phyloP scores from a whole-genome alignment of 2,329 filamentous ascomycete genomes.

The Neofusicoccum kwambonambiense region DNA sequence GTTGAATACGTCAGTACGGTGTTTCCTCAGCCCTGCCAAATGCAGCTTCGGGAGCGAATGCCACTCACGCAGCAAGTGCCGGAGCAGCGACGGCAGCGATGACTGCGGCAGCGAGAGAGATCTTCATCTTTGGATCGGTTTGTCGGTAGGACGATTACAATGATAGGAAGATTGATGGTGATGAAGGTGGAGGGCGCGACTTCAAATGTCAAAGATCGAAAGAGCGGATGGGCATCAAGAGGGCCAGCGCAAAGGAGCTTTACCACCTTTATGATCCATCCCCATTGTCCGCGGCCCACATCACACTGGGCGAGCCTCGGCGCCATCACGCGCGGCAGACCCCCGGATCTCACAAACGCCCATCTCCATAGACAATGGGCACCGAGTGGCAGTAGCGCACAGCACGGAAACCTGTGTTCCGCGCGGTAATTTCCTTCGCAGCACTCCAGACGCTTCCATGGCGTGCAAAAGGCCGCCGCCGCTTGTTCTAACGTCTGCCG shows the following conservation, averaged over 20 bases:
- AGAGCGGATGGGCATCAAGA: neutral
- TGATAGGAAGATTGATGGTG: neutral
- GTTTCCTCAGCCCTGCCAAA: neutral
- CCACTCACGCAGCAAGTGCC: slow-evolving; percentile 3
- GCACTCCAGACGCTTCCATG: neutral
- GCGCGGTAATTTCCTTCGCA: neutral
- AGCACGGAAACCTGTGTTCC: neutral
- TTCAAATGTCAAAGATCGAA: neutral
- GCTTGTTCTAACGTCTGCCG: neutral
- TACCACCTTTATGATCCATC: neutral
- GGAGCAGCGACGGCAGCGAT: neutral
- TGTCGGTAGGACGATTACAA: neutral
- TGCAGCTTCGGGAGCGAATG: too few relatives aligned
- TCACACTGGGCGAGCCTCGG: neutral
- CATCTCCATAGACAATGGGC: neutral
- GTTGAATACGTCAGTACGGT: neutral
- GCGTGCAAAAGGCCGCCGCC: neutral
- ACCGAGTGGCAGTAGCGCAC: neutral
- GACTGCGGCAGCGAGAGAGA: neutral
- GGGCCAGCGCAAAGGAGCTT: neutral
- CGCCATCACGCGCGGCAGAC: neutral
- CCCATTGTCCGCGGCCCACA: neutral
- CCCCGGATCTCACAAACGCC: neutral
- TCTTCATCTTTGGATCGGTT: neutral
- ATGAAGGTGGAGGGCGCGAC: neutral